Percentiles rank a stretch among this genome's conserved stretches.
phyloP scores from a whole-genome alignment of 2,329 filamentous ascomycete species.

The Nemania sp. region DNA sequence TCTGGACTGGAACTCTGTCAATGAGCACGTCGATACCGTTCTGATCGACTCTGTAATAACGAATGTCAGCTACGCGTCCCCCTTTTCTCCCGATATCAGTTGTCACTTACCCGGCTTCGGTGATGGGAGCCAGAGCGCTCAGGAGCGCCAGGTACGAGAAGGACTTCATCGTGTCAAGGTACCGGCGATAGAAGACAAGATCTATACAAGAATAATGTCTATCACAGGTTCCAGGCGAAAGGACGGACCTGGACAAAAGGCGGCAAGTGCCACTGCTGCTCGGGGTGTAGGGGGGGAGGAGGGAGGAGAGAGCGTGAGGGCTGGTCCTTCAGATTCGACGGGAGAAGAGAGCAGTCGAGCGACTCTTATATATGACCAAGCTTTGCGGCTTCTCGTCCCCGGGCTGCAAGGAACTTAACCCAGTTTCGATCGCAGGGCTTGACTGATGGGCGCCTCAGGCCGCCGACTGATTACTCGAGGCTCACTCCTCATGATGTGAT shows the following conservation, averaged over 20 bases:
- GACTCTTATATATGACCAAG: constrained; percentile 21
- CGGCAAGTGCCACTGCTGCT: constrained; percentile 18
- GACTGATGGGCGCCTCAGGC: constrained; percentile 2
- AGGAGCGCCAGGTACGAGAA: constrained; percentile 30
- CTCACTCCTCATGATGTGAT: constrained; percentile 25
- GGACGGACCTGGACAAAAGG: constrained; percentile 14
- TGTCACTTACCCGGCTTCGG: constrained; percentile 22
- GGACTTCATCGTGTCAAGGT: constrained; percentile 26
- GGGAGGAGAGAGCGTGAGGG: constrained; percentile 22
- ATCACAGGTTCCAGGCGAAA: background rate
- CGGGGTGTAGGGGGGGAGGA: constrained; percentile 1
- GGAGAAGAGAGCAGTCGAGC: constrained; percentile 3
- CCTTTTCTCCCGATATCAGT: background rate
- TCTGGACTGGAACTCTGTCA: constrained; percentile 29
- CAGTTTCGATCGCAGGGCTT: constrained; percentile 15
- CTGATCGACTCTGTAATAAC: constrained; percentile 13
- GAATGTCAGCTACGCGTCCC: constrained; percentile 3
- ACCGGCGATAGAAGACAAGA: constrained; percentile 1
- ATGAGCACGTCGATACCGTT: constrained; percentile 28
- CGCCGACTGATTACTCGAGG: constrained; percentile 26
- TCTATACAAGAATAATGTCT: constrained; percentile 19
- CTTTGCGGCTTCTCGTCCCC: constrained; percentile 7
- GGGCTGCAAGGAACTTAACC: background rate
- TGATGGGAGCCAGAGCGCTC: constrained; percentile 28
- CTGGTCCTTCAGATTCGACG: constrained; percentile 11